Evolutionary conservation across 805 yeast species (phyloP), one percentile per base, ranked within the genome.

Genomic region (Myxozyma sirexii): DNA sequence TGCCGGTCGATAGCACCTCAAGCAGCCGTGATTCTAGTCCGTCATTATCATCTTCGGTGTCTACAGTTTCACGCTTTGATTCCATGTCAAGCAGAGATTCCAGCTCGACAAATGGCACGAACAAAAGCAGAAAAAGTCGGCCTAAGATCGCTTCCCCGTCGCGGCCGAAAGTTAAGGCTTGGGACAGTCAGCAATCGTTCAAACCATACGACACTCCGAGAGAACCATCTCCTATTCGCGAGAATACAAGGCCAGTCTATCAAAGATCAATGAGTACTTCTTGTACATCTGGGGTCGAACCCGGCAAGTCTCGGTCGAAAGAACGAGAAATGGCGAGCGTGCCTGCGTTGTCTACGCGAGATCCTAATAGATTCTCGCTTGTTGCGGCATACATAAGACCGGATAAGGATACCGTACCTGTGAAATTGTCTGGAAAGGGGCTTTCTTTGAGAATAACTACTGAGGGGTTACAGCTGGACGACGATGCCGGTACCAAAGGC

Each of bases 311-410:
- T n/a, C 39, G 42, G 15, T 37, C 24, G 1, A 37, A 53, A n/a
- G 39, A 53, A 4, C n/a, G n/a, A 33, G 48, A 29, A n/a, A 13
- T 47, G 4, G 50, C 48, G 4, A 45, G 44, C 24, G 44, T 46
- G 33, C 46, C 61, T 19, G 47, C 31, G 21, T 21, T 50, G 7
- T 23, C 54, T 2, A 39, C 56, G 1, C 35, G 60, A 21, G 65
- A 62, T 44, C 53, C 65, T 15, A 62, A 62, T 26, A 48, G 49
- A 38, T 44, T 62, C 27, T 27, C 44, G 23, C 50, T 62, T 6
- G 37, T 48, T 17, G 53, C 60, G 10, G 65, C 64, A 27, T 62
- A 60, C 29, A 58, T 62, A 10, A n/a, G 53, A n/a, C 38, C 54
- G n/a, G 64, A 59, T 4, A 29, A 15, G n/a, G 29, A 29, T 4